phyloP scores from a whole-genome alignment of 257 asterid species.

The Fraxinus quadrangulata region DNA sequence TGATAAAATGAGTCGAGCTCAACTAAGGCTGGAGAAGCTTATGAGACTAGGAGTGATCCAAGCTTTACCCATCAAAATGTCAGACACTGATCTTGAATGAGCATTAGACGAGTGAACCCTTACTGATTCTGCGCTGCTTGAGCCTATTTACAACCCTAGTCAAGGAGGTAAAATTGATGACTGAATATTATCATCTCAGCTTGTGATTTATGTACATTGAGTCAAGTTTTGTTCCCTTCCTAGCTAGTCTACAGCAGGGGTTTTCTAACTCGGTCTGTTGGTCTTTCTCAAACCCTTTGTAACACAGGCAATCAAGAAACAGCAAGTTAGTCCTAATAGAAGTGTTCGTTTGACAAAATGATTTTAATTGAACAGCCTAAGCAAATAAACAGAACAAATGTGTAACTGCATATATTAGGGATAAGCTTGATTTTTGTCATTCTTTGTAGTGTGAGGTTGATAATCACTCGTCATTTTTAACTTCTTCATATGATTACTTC shows the following conservation, averaged over 20 bases:
- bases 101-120: background rate
- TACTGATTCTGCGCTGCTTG: background rate
- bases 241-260: background rate
- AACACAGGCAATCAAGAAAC: background rate
- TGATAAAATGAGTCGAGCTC: background rate
- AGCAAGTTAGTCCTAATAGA: background rate
- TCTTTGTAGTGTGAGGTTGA: constrained; percentile 5
- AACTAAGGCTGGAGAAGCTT: background rate
- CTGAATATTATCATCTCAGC: background rate
- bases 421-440: constrained; percentile 14
- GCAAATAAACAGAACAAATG: constrained; percentile 4
- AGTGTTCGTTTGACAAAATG: constrained; percentile 2
- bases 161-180: background rate
- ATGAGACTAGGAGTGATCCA: background rate
- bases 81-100: background rate
- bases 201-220: background rate
- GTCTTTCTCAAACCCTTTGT: background rate
- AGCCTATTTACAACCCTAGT: background rate
- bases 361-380: constrained; percentile 1
- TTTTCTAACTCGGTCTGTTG: background rate
- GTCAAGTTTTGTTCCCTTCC: background rate
- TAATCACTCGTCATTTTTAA: constrained; percentile 9
- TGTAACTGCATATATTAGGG: constrained; percentile 7
- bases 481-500: constrained; percentile 30
- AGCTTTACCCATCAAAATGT: background rate